A percentile compares a stretch with the other conserved stretches of the same genome.
Conservation (phyloP, 164 flowering plant species). For the Kalanchoe fedtschenkoi region DNA sequence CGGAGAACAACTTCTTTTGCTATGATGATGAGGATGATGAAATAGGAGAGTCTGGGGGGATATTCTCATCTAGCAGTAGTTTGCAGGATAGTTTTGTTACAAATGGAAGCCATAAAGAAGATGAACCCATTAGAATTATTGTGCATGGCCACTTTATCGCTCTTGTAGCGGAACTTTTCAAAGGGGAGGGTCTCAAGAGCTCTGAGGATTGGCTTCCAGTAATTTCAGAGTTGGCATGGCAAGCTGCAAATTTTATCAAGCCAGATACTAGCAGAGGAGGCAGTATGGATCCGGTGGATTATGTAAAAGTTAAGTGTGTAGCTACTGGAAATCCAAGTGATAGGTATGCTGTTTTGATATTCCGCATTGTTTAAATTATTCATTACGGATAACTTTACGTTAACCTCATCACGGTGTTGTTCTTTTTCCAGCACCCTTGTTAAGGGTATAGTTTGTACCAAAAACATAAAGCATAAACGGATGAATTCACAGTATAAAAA, state of each 20-base stretch:
- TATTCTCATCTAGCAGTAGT: conserved; percentile 44
- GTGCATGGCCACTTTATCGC: conserved; percentile 83
- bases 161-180: conserved; percentile 77
- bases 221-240: conserved; percentile 66
- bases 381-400: not conserved
- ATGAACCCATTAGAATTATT: conserved; percentile 48
- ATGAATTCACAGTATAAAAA: conserved; percentile 91
- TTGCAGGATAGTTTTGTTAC: conserved; percentile 26
- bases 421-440: conserved; percentile 50
- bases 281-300: conserved; percentile 94
- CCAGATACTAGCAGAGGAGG: conserved; percentile 89
- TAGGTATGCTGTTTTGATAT: conserved; percentile 35
- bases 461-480: conserved; percentile 93
- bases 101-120: conserved; percentile 44
- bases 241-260: conserved; percentile 84
- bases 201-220: conserved; percentile 64
- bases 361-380: not conserved
- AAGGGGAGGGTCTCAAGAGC: conserved; percentile 50
- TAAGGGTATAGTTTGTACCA: conserved; percentile 94
- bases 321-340: conserved; percentile 66
- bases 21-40: conserved; percentile 89
- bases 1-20: conserved; percentile 41
- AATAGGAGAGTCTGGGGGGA: conserved; percentile 38
- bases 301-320: conserved; percentile 88
- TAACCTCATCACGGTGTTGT: not conserved